Base-by-base conservation (phyloP, 495 filamentous ascomycete genomes). In the Podospora tetraspora region DNA sequence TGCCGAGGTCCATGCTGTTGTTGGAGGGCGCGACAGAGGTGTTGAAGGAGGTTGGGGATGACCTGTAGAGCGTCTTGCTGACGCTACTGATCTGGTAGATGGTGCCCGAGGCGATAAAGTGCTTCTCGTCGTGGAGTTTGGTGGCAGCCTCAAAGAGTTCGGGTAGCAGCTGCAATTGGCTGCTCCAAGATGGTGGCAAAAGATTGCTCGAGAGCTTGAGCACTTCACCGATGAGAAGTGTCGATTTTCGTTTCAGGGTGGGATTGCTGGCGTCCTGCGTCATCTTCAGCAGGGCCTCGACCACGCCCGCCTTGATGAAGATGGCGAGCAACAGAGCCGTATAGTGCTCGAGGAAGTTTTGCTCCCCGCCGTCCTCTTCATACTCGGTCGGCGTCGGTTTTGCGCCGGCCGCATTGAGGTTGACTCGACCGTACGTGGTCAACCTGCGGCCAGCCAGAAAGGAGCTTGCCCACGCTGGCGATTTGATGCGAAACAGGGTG, bases 51-150 rank as follows among this genome's bases (percentile, higher is more conserved):
- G 81, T 76, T 3, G 83, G 80, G 9, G 84, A 84, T 30, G 93
- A 96, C 62, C 96, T 87, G 75, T 97, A 92, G 11, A 99, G 80
- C 1, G 94, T 98, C 68, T 92, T 88, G 78, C 94, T 99, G 67
- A 99, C 92, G 73, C 95, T 97, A 78, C 97, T 96, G 7, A 98
- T 94, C 74, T 98, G 95, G 75, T 97, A 99, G 43, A 98, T 91
- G 6, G 93, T 93, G 3, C 90, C 88, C 1, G 91, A 92, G 21
- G 93, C 91, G 58, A 90, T 82, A 69, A 92, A 93, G 65, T 90
- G 88, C n/a, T 87, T 87, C 9, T 92, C 87, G 29, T 85, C 80
- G 13, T 84, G 82, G 66, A 92, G 92, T 65, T 86, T 84, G 6
- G 92, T 84, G 4, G 93, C 94, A 6, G 90, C 85, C 27, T 87